phyloP scores from a whole-genome alignment of 768 basidiomycete species.

The Trametes cingulata region DNA sequence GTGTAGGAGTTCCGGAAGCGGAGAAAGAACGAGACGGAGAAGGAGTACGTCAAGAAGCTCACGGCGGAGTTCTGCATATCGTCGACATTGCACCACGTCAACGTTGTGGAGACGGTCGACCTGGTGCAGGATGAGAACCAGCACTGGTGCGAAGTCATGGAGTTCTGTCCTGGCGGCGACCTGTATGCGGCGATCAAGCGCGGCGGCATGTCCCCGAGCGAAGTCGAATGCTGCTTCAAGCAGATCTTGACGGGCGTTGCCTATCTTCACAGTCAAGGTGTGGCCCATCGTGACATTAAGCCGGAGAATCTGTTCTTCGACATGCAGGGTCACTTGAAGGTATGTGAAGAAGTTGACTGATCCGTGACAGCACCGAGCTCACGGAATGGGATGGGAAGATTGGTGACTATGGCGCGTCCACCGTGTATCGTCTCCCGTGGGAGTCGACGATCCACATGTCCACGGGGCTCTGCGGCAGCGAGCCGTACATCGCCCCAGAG shows the following conservation, averaged over 20 bases:
- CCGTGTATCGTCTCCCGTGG: constrained; percentile 99
- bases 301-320: constrained; percentile 98
- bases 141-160: constrained; percentile 99
- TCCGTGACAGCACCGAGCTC: constrained; percentile 11
- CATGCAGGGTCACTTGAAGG: constrained; percentile 90
- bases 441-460: constrained; percentile 96
- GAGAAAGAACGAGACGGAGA: constrained; percentile 97
- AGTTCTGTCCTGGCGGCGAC: constrained; percentile 98
- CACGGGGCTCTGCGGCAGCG: constrained; percentile 94
- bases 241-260: constrained; percentile 87
- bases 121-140: constrained; percentile 97
- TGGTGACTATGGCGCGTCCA: constrained; percentile 97
- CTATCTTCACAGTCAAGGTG: constrained; percentile 95
- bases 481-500: constrained; percentile 98
- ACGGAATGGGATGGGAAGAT: constrained; percentile 55
- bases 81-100: constrained; percentile 89
- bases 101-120: constrained; percentile 98
- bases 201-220: constrained; percentile 86
- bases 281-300: constrained; percentile 97
- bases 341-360: constrained; percentile 36
- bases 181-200: constrained; percentile 99
- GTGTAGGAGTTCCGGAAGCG: constrained; percentile 94
- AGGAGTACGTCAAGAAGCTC: constrained; percentile 99
- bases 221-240: constrained; percentile 98
- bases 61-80: constrained; percentile 99